phyloP scores from a whole-genome alignment of 2,329 filamentous ascomycete species.

The Colletotrichum agaves region DNA sequence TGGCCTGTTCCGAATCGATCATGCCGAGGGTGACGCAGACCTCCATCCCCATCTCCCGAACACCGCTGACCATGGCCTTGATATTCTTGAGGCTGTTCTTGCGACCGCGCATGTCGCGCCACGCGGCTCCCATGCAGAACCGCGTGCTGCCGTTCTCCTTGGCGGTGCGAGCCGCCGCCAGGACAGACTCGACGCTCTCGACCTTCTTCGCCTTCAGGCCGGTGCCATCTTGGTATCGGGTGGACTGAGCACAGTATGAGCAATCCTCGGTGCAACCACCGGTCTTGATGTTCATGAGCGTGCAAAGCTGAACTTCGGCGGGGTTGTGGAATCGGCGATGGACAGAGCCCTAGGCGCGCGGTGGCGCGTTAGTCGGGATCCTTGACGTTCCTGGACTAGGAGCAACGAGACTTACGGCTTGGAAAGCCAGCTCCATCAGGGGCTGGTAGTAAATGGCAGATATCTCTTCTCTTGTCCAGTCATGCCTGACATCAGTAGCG shows the following conservation, averaged over 20 bases:
- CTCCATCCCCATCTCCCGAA: constrained; percentile 86
- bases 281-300: constrained; percentile 96
- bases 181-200: constrained; percentile 81
- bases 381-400: constrained; percentile 4
- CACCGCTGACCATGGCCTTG: constrained; percentile 85
- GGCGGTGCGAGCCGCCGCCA: constrained; percentile 80
- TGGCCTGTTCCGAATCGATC: constrained; percentile 85
- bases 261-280: constrained; percentile 94
- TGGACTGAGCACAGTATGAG: constrained; percentile 91
- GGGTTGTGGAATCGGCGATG: constrained; percentile 90
- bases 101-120: constrained; percentile 92
- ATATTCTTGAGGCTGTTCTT: constrained; percentile 87
- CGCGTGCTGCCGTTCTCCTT: constrained; percentile 87
- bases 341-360: constrained; percentile 69
- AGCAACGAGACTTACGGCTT: constrained; percentile 66
- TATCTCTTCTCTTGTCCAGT: constrained; percentile 87
- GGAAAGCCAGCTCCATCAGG: constrained; percentile 80
- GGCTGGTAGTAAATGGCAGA: constrained; percentile 84
- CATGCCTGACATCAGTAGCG: constrained; percentile 70
- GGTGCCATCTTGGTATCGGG: constrained; percentile 79
- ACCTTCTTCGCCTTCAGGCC: constrained; percentile 84
- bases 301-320: constrained; percentile 88
- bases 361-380: not conserved
- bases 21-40: constrained; percentile 94
- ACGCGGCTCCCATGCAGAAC: constrained; percentile 96